These are phyloP conservation scores for Tolypocladium sp. DNA, from an alignment of 2,329 filamentous ascomycete species.

Conservation along the genomic window DNA sequence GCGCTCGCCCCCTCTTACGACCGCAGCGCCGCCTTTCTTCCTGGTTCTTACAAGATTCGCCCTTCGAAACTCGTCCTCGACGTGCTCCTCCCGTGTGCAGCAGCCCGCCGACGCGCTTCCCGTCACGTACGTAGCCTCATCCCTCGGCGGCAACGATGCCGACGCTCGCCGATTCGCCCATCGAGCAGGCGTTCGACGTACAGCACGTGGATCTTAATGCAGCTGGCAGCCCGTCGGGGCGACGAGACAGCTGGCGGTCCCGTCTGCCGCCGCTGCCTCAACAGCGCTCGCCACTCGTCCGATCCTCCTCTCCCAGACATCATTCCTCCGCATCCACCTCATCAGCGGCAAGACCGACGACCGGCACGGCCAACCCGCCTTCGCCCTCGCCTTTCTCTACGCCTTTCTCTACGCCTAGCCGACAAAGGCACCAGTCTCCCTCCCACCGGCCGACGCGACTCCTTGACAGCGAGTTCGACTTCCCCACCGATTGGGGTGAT, in stretches of 20 bases:
- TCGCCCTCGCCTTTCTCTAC: neutral
- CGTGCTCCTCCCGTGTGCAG: neutral
- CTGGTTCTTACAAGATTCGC: neutral
- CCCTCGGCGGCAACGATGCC: neutral
- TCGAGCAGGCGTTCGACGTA: neutral
- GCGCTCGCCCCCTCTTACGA: neutral
- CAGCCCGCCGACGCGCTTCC: neutral
- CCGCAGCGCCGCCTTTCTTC: neutral
- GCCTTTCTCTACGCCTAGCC: neutral
- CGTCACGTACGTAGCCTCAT: neutral
- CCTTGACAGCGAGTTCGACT: neutral
- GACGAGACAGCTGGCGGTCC: neutral
- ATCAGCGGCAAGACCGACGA: neutral
- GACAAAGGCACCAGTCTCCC: neutral
- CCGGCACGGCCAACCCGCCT: neutral
- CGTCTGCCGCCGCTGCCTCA: neutral
- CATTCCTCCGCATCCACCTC: neutral
- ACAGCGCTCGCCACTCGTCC: neutral
- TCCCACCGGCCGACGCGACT: neutral
- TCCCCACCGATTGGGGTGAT: constrained; percentile 3
- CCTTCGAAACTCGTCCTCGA: neutral
- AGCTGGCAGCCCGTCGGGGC: neutral
- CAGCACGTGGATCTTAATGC: neutral
- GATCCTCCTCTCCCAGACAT: neutral
- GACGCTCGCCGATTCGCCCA: neutral